phyloP scores from a whole-genome alignment of 2,329 filamentous ascomycete genomes.

The Sporothrix dimorphospora region DNA sequence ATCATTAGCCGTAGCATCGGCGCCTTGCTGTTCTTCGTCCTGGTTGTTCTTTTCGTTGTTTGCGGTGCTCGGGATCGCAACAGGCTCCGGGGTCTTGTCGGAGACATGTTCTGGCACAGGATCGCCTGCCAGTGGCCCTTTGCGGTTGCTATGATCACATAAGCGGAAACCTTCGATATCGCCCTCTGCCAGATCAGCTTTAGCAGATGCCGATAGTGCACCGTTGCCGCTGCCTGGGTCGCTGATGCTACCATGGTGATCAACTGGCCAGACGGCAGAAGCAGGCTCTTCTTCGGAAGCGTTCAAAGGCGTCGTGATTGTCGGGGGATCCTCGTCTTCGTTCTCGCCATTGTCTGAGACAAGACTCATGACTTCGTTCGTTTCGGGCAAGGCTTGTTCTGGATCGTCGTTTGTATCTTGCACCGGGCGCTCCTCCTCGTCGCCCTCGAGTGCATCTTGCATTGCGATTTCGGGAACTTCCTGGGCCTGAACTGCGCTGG shows the following conservation, averaged over 20 bases:
- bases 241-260: constrained; percentile 28
- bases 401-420: too few species aligned
- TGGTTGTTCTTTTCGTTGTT: not conserved
- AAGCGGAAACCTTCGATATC: not conserved
- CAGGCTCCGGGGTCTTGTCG: not conserved
- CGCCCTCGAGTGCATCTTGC: not conserved
- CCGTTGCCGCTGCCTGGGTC: constrained; percentile 15
- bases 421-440: not conserved
- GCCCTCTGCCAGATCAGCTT: not conserved
- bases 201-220: not conserved
- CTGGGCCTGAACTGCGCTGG: not conserved
- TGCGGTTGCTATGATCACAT: constrained; percentile 10
- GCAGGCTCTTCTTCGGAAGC: constrained; percentile 22
- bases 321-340: constrained; percentile 32
- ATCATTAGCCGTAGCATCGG: not conserved
- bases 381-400: constrained; percentile 14
- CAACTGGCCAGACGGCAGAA: constrained; percentile 27
- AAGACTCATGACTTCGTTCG: constrained; percentile 33
- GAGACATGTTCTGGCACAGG: not conserved
- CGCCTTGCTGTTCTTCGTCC: not conserved
- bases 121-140: not conserved
- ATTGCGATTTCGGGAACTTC: constrained; percentile 27
- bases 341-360: constrained; percentile 35
- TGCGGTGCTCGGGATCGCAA: not conserved
- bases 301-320: constrained; percentile 31